These are phyloP conservation scores for Chytriomyces confervae DNA, from an alignment of 192 early-diverging fungal species.

Conservation along the genomic window DNA sequence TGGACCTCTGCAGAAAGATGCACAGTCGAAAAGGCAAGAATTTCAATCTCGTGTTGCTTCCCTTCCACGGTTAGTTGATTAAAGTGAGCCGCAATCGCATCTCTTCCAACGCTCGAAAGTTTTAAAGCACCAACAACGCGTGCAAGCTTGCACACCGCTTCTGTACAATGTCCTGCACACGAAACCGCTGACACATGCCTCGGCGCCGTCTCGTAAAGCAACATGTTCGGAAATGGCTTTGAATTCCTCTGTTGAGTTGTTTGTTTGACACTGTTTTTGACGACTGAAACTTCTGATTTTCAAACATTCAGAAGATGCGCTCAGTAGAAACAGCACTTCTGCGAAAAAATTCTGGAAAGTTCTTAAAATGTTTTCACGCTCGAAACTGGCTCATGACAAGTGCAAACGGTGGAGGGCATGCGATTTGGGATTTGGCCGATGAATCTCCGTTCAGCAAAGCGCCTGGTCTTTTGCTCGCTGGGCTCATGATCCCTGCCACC, in stretches of 20 bases:
- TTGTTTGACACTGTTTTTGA: too few species aligned
- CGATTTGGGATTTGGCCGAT: constrained; percentile 14
- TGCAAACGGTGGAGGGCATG: constrained; percentile 17
- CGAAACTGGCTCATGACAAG: constrained; percentile 17
- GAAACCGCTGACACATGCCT: neutral
- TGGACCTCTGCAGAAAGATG: neutral
- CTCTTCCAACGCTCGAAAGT: neutral
- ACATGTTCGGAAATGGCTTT: neutral
- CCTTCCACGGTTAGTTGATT: too few species aligned
- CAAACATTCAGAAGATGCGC: constrained; percentile 4
- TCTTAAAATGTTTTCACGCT: constrained; percentile 5
- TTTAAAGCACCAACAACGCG: neutral
- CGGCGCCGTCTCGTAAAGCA: neutral
- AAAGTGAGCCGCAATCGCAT: neutral
- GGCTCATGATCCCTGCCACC: constrained; percentile 1
- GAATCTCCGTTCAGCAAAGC: constrained; percentile 8
- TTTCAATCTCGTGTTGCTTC: too few species aligned
- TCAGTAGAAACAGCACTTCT: constrained; percentile 1
- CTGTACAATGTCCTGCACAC: constrained; percentile 11
- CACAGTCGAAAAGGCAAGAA: neutral
- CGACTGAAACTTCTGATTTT: too few species aligned
- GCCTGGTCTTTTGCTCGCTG: constrained; percentile 2
- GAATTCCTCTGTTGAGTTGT: neutral
- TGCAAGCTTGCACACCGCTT: neutral
- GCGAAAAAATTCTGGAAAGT: constrained; percentile 11